phyloP scores from a whole-genome alignment of 768 basidiomycete genomes.

The Hirschioporus abietinus region DNA sequence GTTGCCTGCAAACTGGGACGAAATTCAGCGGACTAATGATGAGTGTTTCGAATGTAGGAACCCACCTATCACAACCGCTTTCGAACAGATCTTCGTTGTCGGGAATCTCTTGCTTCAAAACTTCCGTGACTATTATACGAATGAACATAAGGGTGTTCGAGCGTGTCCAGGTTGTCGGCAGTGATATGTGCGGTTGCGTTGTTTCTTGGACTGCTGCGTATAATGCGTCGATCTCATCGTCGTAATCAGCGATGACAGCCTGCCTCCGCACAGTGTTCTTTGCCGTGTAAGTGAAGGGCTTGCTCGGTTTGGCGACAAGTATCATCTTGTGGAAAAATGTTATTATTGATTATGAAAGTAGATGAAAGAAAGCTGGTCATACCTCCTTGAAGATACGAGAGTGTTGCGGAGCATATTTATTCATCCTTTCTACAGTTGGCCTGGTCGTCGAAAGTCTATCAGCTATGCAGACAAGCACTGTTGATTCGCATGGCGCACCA shows the following conservation, averaged over 20 bases:
- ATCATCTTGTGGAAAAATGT: constrained; percentile 33
- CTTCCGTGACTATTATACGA: constrained; percentile 26
- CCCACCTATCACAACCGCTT: constrained; percentile 27
- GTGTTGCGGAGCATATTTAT: constrained; percentile 37
- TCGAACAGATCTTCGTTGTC: constrained; percentile 36
- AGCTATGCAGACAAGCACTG: not conserved
- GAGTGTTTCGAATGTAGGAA: constrained; percentile 13
- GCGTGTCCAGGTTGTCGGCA: constrained; percentile 17
- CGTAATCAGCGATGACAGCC: constrained; percentile 26
- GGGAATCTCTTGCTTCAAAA: constrained; percentile 21
- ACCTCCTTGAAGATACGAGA: constrained; percentile 44
- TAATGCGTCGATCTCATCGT: constrained; percentile 15
- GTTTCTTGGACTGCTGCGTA: not conserved
- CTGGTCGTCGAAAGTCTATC: constrained; percentile 17
- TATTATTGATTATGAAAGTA: not conserved
- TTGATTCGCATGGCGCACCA: constrained; percentile 14
- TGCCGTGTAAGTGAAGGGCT: constrained; percentile 38
- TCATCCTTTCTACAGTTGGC: constrained; percentile 36
- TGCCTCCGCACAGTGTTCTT: constrained; percentile 36
- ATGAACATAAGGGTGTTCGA: constrained; percentile 13
- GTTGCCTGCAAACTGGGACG: constrained; percentile 29
- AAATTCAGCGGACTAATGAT: no score
- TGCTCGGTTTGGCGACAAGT: constrained; percentile 29
- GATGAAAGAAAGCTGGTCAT: not conserved
- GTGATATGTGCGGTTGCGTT: not conserved